phyloP scores from a whole-genome alignment of 805 yeast species.

The Nakazawaea wyomingensis region DNA sequence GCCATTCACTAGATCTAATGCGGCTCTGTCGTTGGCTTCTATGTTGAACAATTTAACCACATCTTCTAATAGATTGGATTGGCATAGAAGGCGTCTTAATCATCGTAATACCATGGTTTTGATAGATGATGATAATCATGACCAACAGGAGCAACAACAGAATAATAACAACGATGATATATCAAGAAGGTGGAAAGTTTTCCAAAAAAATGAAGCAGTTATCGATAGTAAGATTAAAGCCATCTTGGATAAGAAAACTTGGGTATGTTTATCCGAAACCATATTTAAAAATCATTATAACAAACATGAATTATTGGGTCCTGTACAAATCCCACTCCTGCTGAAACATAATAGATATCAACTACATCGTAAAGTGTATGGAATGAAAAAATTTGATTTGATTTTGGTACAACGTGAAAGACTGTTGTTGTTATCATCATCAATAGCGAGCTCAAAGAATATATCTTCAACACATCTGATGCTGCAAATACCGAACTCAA shows the following conservation, averaged over 20 bases:
- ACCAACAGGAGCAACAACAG: no score
- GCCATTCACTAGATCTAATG: conserved; percentile 1
- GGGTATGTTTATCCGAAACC: conserved; percentile 1
- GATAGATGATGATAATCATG: conserved; percentile 17
- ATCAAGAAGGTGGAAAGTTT: background rate
- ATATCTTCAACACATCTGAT: background rate
- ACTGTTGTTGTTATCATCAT: background rate
- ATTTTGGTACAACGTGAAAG: conserved; percentile 2
- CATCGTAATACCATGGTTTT: conserved; percentile 20
- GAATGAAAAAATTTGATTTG: conserved; percentile 3
- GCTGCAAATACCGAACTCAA: background rate
- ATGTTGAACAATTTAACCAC: conserved; percentile 9
- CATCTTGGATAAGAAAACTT: conserved; percentile 1
- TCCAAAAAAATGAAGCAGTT: background rate
- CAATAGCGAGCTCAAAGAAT: no score
- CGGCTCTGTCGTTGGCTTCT: conserved; percentile 5
- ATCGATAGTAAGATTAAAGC: background rate
- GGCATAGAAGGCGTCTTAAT: conserved; percentile 17
- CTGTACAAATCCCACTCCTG: background rate
- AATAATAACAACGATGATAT: no score
- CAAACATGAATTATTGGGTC: background rate
- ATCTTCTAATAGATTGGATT: background rate
- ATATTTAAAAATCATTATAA: conserved; percentile 8
- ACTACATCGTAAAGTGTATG: background rate
- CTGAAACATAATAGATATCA: background rate